Conservation (phyloP, 768 basidiomycete species). For the Suillus cothurnatus region DNA sequence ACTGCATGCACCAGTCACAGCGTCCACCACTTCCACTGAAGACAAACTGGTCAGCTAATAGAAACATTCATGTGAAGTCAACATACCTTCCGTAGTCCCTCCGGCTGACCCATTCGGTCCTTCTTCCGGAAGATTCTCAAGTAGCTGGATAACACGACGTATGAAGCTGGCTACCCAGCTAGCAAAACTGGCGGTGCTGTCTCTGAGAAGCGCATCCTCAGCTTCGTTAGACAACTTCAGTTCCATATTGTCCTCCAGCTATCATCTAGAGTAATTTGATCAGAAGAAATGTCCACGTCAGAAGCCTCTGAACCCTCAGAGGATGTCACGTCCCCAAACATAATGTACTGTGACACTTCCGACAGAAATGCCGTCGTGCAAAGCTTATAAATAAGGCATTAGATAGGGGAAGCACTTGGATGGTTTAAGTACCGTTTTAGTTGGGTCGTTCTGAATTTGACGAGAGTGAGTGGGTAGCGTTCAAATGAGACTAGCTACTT, state of each 20-base stretch:
- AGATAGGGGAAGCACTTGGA: slow-evolving; percentile 1
- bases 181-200: slow-evolving; percentile 73
- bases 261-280: slow-evolving; percentile 2
- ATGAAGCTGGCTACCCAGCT: slow-evolving; percentile 87
- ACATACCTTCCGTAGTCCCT: slow-evolving; percentile 63
- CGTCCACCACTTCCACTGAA: slow-evolving; percentile 73
- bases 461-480: not conserved
- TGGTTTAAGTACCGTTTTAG: slow-evolving; percentile 58
- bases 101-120: slow-evolving; percentile 63
- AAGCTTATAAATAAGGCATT: slow-evolving; percentile 43
- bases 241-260: slow-evolving; percentile 4
- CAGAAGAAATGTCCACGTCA: not conserved
- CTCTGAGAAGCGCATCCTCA: slow-evolving; percentile 71
- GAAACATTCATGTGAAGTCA: not conserved
- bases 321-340: slow-evolving; percentile 63
- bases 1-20: slow-evolving; percentile 73
- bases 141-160: slow-evolving; percentile 72
- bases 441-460: slow-evolving; percentile 64
- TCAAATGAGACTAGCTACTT: slow-evolving; percentile 25
- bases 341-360: slow-evolving; percentile 74
- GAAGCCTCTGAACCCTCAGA: slow-evolving; percentile 26
- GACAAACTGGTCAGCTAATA: not conserved
- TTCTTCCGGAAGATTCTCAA: slow-evolving; percentile 88
- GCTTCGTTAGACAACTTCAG: slow-evolving; percentile 54
- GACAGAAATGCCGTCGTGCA: slow-evolving; percentile 77